Evolutionary conservation across 257 asterid genomes (phyloP).

Genomic region (Anisodus acutangulus): DNA sequence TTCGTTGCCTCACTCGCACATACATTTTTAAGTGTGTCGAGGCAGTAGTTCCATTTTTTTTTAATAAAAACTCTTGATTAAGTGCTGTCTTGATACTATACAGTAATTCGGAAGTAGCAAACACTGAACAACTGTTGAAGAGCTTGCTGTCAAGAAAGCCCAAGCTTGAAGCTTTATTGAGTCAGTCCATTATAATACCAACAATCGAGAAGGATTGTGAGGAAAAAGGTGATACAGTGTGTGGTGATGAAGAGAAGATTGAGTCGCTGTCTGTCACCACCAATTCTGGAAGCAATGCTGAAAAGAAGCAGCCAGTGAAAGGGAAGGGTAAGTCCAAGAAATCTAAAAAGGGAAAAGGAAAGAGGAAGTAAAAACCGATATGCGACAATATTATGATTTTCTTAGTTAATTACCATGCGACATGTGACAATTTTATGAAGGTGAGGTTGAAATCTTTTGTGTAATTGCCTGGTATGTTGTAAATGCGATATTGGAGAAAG

Average conservation of each 20-base stretch:
- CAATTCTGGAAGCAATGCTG: constrained; percentile 12
- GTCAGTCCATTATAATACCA: not conserved
- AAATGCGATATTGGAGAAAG: not conserved
- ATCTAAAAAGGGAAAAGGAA: not conserved
- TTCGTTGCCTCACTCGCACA: not conserved
- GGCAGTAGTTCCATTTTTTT: not conserved
- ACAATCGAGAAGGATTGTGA: constrained; percentile 12
- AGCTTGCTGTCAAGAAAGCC: constrained; percentile 33
- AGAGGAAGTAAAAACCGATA: not conserved
- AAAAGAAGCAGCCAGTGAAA: constrained; percentile 33
- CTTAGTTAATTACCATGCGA: too few species aligned
- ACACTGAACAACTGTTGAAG: constrained; percentile 31
- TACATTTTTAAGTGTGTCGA: not conserved
- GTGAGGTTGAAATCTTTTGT: not conserved
- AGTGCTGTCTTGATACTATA: not conserved
- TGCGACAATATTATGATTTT: constrained; percentile 7
- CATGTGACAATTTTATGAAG: too few species aligned
- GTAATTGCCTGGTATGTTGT: not conserved
- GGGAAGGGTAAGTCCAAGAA: constrained; percentile 34
- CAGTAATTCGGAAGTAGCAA: not conserved
- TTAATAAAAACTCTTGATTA: not conserved
- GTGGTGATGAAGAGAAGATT: not conserved
- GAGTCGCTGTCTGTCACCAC: not conserved
- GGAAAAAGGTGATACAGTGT: not conserved
- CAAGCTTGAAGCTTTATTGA: constrained; percentile 22